phyloP scores from a whole-genome alignment of 805 yeast species.

The Yarrowia sp. region DNA sequence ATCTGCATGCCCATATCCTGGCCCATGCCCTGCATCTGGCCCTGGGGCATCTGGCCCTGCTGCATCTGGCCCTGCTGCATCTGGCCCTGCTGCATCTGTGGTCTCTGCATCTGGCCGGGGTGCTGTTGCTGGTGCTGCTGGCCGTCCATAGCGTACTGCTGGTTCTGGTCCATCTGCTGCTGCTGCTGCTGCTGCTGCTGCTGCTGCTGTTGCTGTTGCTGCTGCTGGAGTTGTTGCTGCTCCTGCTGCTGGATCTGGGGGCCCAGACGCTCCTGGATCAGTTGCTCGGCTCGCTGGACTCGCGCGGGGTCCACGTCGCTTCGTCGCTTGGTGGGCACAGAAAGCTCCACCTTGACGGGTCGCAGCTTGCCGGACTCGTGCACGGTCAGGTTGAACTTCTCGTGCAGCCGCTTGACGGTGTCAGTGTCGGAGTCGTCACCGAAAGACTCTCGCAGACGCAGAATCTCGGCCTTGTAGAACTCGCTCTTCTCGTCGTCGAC shows the following conservation, averaged over 20 bases:
- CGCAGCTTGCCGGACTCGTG: conserved; percentile 19
- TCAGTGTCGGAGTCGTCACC: conserved; percentile 30
- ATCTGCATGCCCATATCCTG: conserved; percentile 26
- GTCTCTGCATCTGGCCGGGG: background rate
- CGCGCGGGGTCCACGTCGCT: conserved; percentile 14
- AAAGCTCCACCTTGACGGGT: conserved; percentile 8
- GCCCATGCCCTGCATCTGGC: conserved; percentile 24
- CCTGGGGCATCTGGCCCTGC: conserved; percentile 11
- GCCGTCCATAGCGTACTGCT: conserved; percentile 21
- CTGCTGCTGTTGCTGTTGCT: background rate
- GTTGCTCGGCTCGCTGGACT: conserved; percentile 18
- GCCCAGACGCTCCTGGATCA: conserved; percentile 21
- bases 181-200: conserved; percentile 1
- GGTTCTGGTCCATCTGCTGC: conserved; percentile 13
- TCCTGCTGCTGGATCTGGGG: conserved; percentile 6
- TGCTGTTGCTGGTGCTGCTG: conserved; percentile 1
- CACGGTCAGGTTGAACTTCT: conserved; percentile 13
- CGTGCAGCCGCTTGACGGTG: background rate
- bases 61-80: conserved; percentile 17
- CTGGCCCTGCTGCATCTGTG: background rate
- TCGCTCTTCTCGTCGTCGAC: conserved; percentile 30
- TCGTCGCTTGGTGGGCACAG: conserved; percentile 4
- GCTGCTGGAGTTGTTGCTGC: conserved; percentile 3
- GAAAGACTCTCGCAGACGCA: conserved; percentile 36
- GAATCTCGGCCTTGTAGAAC: conserved; percentile 33